A percentile compares a stretch with the other conserved stretches of the same genome.
Conservation (phyloP, 2,329 filamentous ascomycete species). For the Scytalidium lignicola region DNA sequence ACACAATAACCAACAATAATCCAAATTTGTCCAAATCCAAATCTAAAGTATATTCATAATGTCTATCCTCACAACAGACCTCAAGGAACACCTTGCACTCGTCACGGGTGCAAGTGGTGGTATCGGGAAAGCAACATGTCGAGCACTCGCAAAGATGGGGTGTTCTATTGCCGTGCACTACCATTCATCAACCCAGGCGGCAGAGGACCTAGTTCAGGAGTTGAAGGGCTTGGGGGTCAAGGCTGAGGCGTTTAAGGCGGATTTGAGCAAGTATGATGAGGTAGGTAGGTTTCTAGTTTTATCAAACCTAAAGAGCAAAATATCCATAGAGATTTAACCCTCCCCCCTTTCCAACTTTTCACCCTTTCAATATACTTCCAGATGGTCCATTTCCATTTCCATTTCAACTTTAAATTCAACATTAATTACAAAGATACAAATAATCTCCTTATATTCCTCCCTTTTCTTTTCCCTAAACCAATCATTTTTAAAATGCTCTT, state of each 20-base stretch:
- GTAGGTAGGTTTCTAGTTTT: background rate
- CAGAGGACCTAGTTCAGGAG: conserved; percentile 16
- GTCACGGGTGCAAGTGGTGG: conserved; percentile 39
- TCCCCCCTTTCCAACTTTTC: too few species aligned
- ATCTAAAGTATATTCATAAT: background rate
- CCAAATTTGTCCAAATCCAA: too few species aligned
- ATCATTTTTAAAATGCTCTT: too few species aligned
- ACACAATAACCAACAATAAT: too few species aligned
- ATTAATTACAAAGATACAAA: too few species aligned
- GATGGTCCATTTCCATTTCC: too few species aligned
- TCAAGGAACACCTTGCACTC: conserved; percentile 20
- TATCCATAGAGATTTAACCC: too few species aligned
- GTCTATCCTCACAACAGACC: conserved; percentile 10
- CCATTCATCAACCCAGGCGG: conserved; percentile 27
- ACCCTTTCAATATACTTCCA: too few species aligned
- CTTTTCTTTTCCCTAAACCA: too few species aligned
- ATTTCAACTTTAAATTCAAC: too few species aligned
- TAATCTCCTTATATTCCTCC: too few species aligned
- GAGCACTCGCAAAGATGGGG: conserved; percentile 32
- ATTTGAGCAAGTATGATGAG: conserved; percentile 30
- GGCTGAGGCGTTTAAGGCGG: conserved; percentile 30
- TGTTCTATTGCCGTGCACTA: conserved; percentile 40
- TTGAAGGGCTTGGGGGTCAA: conserved; percentile 26
- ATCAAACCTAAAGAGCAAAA: too few species aligned
- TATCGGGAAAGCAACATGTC: conserved; percentile 37